These are phyloP conservation scores for Saturnispora quitensis DNA, from an alignment of 805 yeast species.

Conservation along the genomic window DNA sequence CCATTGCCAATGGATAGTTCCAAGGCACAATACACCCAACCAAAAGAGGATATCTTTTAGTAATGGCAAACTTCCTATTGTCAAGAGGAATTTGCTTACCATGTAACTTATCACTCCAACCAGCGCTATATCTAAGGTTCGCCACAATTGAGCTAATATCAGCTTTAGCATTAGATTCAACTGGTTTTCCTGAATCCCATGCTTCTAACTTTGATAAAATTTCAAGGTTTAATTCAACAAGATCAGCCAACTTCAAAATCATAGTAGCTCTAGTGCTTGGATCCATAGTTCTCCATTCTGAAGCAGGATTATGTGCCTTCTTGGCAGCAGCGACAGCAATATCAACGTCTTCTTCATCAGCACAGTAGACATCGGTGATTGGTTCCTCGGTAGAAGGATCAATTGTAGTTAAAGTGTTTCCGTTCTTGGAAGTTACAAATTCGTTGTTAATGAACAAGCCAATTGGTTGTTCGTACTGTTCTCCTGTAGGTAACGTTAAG, in stretches of 20 bases:
- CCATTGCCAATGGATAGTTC: slow-evolving; percentile 66
- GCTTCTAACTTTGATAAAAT: slow-evolving; percentile 44
- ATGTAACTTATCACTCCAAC: slow-evolving; percentile 50
- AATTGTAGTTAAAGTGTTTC: slow-evolving; percentile 33
- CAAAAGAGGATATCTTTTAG: slow-evolving; percentile 58
- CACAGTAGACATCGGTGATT: slow-evolving; percentile 40
- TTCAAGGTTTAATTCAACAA: slow-evolving; percentile 40
- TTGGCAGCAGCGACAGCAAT: slow-evolving; percentile 42
- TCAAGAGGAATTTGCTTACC: slow-evolving; percentile 33
- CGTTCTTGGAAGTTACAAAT: slow-evolving; percentile 29
- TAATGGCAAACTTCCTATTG: slow-evolving; percentile 50
- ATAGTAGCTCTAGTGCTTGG: slow-evolving; percentile 34
- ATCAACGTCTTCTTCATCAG: slow-evolving; percentile 39
- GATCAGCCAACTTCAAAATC: slow-evolving; percentile 40
- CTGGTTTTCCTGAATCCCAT: slow-evolving; percentile 48
- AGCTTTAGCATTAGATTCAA: slow-evolving; percentile 36
- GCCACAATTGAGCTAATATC: slow-evolving; percentile 40
- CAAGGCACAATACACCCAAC: slow-evolving; percentile 66
- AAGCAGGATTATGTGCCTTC: slow-evolving; percentile 29
- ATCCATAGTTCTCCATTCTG: slow-evolving; percentile 36
- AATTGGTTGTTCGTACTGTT: slow-evolving; percentile 44
- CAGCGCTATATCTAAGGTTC: slow-evolving; percentile 46
- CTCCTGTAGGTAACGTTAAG: slow-evolving; percentile 36
- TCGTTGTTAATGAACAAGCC: slow-evolving; percentile 56
- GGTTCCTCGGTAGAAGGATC: slow-evolving; percentile 43